A percentile compares a stretch with the other conserved stretches of the same genome.
Evolutionary conservation across 805 yeast species (phyloP).

Genomic region (Barnettozyma populi): DNA sequence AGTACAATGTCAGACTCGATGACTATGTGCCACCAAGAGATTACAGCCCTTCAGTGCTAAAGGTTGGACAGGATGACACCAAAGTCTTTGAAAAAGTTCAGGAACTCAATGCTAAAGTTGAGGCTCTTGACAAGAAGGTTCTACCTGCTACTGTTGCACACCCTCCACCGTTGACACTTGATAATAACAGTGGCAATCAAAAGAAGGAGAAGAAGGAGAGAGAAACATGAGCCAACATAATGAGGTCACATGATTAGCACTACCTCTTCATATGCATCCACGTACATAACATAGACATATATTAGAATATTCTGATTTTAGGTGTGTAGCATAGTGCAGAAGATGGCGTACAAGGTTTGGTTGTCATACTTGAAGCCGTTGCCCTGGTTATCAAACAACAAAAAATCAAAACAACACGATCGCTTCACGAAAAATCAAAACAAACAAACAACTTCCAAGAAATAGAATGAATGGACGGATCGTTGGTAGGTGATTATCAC

Average conservation of each 20-base stretch:
- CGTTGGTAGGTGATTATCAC: not conserved
- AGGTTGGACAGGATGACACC: conserved; percentile 26
- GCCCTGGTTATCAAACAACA: not conserved
- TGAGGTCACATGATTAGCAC: not conserved
- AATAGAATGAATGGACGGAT: not conserved
- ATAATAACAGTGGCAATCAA: no score
- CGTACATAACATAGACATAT: no score
- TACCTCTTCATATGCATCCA: not conserved
- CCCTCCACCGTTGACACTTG: not conserved
- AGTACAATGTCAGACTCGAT: conserved; percentile 36
- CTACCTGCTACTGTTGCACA: not conserved
- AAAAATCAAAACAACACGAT: not conserved
- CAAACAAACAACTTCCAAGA: not conserved
- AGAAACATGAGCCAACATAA: not conserved
- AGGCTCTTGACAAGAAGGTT: conserved; percentile 4
- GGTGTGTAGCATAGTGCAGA: no score
- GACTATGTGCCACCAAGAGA: conserved; percentile 46
- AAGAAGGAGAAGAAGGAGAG: not conserved
- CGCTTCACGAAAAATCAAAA: not conserved
- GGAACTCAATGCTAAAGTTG: conserved; percentile 8
- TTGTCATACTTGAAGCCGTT: not conserved
- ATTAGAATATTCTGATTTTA: not conserved
- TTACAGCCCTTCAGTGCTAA: conserved; percentile 40
- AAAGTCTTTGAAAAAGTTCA: conserved; percentile 12
- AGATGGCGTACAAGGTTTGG: not conserved